Evolutionary conservation across 495 filamentous ascomycete species (phyloP), one percentile per base, ranked within the genome.

Genomic region (Extremus antarcticus): DNA sequence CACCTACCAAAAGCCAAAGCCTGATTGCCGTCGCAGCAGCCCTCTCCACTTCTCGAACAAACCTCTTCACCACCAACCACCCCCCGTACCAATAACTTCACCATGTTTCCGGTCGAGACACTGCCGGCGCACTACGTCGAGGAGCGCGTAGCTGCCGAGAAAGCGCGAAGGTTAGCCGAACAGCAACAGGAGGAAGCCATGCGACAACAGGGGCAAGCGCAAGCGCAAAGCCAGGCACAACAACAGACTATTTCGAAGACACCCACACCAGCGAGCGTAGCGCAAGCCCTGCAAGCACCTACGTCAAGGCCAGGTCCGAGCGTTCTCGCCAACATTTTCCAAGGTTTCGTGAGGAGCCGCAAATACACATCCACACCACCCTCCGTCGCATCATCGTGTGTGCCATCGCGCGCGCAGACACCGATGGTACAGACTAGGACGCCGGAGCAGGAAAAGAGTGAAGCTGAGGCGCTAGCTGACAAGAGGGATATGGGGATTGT

Each of bases 291-390:
- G 2, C 35, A 29, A 7, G 29, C 43, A 41, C 51, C 51, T 29
- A 32, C 52, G 17, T 22, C 57, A 21, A 43, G 55, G 8, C 47
- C 57, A 23, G 51, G 51, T 9, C 51, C 32, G 8, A 50, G 51
- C 35, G 10, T 59, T 9, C 47, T 59, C 3, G 57, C 51, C 25
- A 54, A 24, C 47, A 46, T 59, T 2, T 59, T 50, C 57, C 51
- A 55, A 24, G 52, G 57, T 40, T 46, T 59, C 35, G 46, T 46
- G 3, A 43, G 50, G 25, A 17, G 40, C 17, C 29, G 29, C 29
- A 35, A 13, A 13, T 35, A 4, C 13, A 25, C n/a, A 7, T 21
- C 50, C 2, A 46, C 45, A 15, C 51, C 56, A 16, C 7, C 41
- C 38, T 38, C 54, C 20, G 19, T 41, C 3, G 35, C 45, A 23